Percentiles rank a stretch among this genome's conserved stretches.
phyloP scores from a whole-genome alignment of 2,329 filamentous ascomycete genomes.

The Pseudopyricularia cyperi region DNA sequence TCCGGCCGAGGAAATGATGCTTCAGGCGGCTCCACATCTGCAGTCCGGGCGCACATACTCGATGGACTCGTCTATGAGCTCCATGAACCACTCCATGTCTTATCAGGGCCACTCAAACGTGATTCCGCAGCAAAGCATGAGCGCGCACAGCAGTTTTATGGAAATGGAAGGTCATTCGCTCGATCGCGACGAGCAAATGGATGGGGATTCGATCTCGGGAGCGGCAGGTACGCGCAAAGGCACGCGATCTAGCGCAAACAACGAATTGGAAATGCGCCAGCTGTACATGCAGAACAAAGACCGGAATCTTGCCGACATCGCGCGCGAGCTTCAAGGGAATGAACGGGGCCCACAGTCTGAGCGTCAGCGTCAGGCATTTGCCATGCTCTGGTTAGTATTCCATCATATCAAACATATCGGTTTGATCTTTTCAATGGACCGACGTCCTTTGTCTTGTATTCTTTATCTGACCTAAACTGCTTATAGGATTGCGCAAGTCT shows the following conservation, averaged over 20 bases:
- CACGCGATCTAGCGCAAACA: constrained; percentile 59
- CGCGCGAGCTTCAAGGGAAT: constrained; percentile 62
- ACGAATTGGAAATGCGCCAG: constrained; percentile 69
- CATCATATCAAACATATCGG: no score
- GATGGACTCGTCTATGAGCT: constrained; percentile 34
- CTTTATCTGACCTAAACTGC: not conserved
- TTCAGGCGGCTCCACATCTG: constrained; percentile 43
- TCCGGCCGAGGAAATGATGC: constrained; percentile 42
- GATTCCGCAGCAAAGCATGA: constrained; percentile 40
- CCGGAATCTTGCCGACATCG: constrained; percentile 57
- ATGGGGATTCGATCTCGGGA: constrained; percentile 37
- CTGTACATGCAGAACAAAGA: constrained; percentile 58
- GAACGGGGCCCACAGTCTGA: constrained; percentile 72
- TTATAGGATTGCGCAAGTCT: constrained; percentile 58
- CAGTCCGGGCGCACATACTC: constrained; percentile 34
- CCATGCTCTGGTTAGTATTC: constrained; percentile 65
- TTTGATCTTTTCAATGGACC: no score
- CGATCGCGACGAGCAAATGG: constrained; percentile 46
- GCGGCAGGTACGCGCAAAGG: constrained; percentile 36
- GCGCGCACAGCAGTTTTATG: constrained; percentile 37
- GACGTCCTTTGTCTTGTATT: no score
- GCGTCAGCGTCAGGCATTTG: constrained; percentile 73
- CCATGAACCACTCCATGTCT: constrained; percentile 28
- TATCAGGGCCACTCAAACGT: constrained; percentile 35
- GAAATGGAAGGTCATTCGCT: constrained; percentile 46